Percentiles rank a stretch among this genome's conserved stretches.
These are phyloP conservation scores for Metschnikowia kofuensis DNA, from an alignment of 805 yeast species.

Conservation along the genomic window DNA sequence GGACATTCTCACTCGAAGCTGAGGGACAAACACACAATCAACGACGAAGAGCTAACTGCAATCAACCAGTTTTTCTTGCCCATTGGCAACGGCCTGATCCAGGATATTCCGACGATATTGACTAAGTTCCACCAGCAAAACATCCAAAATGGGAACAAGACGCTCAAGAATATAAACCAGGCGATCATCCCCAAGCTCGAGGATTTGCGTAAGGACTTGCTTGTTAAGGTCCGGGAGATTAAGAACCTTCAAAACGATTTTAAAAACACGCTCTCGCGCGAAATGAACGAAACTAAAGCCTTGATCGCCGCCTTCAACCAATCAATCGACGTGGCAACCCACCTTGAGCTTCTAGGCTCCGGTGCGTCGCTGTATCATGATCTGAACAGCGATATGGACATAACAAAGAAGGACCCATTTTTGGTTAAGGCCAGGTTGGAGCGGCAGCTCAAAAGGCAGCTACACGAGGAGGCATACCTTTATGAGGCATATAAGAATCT, in stretches of 20 bases:
- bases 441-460: constrained; percentile 70
- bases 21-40: constrained; percentile 16
- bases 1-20: constrained; percentile 8
- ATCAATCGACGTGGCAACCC: constrained; percentile 63
- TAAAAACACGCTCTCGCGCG: constrained; percentile 68
- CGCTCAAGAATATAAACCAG: constrained; percentile 48
- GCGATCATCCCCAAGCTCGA: constrained; percentile 54
- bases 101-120: constrained; percentile 74
- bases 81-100: constrained; percentile 74
- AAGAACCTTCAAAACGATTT: constrained; percentile 81
- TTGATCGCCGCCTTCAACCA: constrained; percentile 49
- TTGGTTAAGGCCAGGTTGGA: constrained; percentile 70
- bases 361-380: constrained; percentile 13
- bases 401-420: constrained; percentile 74
- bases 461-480: constrained; percentile 79
- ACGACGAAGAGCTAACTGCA: constrained; percentile 31
- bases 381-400: constrained; percentile 12
- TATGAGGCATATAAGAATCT: constrained; percentile 87
- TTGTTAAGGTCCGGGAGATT: constrained; percentile 84
- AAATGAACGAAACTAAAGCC: constrained; percentile 38
- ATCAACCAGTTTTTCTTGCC: constrained; percentile 63
- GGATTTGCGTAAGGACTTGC: constrained; percentile 64
- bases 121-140: constrained; percentile 47
- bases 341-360: constrained; percentile 27
- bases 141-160: constrained; percentile 34